Conservation (phyloP, 2,329 filamentous ascomycete species). For the Sporothrix schenckii region DNA sequence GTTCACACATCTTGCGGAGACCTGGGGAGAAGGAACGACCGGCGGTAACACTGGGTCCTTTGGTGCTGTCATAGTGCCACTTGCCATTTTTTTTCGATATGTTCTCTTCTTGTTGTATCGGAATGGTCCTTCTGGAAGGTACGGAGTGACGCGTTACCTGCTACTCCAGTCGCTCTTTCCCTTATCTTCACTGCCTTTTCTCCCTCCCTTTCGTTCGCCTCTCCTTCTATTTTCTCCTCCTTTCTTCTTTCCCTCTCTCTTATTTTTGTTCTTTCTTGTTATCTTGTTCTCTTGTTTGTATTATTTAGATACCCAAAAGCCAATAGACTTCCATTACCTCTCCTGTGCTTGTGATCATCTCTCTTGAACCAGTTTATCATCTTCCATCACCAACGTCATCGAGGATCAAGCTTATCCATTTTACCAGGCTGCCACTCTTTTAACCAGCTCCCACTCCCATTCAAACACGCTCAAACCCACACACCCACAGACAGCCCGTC, state of each 20-base stretch:
- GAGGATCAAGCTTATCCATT: not conserved
- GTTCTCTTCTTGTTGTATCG: not conserved
- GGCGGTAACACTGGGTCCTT: conserved; percentile 12
- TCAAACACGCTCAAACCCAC: not conserved
- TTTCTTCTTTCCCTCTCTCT: not conserved
- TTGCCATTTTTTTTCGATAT: conserved; percentile 6
- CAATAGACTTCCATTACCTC: conserved; percentile 15
- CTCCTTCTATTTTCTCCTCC: conserved; percentile 2
- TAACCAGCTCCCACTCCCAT: not conserved
- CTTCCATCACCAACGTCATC: not conserved
- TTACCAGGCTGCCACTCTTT: conserved; percentile 1
- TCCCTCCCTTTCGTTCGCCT: conserved; percentile 8
- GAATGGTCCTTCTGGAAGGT: not conserved
- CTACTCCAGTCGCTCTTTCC: not conserved
- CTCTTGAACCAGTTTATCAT: not conserved
- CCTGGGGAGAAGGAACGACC: conserved; percentile 8
- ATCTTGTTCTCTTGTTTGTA: conserved; percentile 11
- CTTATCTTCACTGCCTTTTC: conserved; percentile 11
- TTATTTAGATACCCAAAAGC: conserved; percentile 27
- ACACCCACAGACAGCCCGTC: conserved; percentile 8
- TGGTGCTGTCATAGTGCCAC: not conserved
- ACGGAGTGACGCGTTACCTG: not conserved
- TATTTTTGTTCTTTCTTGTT: conserved; percentile 20
- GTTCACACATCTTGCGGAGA: conserved; percentile 7
- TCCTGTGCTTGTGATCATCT: conserved; percentile 14